These are phyloP conservation scores for Phaffomyces antillensis DNA, from an alignment of 805 yeast genomes.

Conservation along the genomic window DNA sequence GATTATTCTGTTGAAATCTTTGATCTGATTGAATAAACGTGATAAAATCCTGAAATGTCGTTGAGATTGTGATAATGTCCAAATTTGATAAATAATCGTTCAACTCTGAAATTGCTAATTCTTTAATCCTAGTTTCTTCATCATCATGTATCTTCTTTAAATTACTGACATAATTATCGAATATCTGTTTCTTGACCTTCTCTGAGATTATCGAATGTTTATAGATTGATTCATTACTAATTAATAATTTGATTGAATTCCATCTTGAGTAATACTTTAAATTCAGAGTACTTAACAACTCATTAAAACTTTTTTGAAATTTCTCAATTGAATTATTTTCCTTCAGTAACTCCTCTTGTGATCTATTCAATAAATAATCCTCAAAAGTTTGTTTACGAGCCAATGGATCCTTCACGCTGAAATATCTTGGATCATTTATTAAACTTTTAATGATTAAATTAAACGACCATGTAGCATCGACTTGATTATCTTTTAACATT, in stretches of 20 bases:
- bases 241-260: conserved; percentile 45
- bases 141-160: conserved; percentile 28
- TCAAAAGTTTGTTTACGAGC: conserved; percentile 58
- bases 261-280: conserved; percentile 57
- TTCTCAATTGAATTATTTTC: conserved; percentile 46
- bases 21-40: conserved; percentile 28
- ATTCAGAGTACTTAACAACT: conserved; percentile 38
- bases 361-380: conserved; percentile 46
- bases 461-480: conserved; percentile 75
- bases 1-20: conserved; percentile 53
- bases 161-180: conserved; percentile 39
- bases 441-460: conserved; percentile 53
- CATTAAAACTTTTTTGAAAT: conserved; percentile 46
- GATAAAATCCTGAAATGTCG: conserved; percentile 18
- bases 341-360: conserved; percentile 44
- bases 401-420: conserved; percentile 47
- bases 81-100: conserved; percentile 39
- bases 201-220: conserved; percentile 54
- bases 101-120: conserved; percentile 47
- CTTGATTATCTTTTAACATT: conserved; percentile 47
- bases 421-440: conserved; percentile 55
- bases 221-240: conserved; percentile 61
- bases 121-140: conserved; percentile 24
- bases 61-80: conserved; percentile 17
- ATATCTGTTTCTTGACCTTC: conserved; percentile 46